Conservation (phyloP, 148 eudicot species). For the Salicornia ramosissima region DNA sequence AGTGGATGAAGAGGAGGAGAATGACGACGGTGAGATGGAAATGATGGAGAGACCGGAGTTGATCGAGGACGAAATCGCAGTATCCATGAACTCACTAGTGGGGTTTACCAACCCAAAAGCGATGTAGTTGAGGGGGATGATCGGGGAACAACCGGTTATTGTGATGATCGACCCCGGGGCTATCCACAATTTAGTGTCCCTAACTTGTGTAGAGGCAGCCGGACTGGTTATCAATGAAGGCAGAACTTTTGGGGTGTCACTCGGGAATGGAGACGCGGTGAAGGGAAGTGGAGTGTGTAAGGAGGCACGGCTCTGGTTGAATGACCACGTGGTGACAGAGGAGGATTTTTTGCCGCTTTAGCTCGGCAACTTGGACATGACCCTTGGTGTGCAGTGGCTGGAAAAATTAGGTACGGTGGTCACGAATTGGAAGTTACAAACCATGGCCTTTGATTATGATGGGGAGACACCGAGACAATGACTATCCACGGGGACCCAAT, state of each 20-base stretch:
- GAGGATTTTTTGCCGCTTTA: too few species aligned
- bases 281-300: too few species aligned
- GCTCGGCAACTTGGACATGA: too few species aligned
- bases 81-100: neutral
- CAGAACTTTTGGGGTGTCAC: neutral
- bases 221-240: too few species aligned
- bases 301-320: too few species aligned
- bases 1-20: neutral
- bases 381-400: neutral
- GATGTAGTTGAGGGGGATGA: neutral
- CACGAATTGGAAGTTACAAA: neutral
- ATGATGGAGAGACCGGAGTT: neutral
- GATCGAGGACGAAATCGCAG: neutral
- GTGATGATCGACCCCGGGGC: neutral
- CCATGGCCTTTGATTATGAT: neutral
- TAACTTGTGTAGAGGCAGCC: too few species aligned
- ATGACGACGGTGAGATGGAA: neutral
- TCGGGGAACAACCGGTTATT: neutral
- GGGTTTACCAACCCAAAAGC: neutral
- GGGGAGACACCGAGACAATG: neutral
- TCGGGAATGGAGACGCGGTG: neutral
- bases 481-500: neutral
- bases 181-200: neutral
- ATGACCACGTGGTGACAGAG: too few species aligned
- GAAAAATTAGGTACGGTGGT: neutral